These are phyloP conservation scores for Botrytis pseudocinerea DNA, from an alignment of 2,329 filamentous ascomycete species.

Conservation along the genomic window DNA sequence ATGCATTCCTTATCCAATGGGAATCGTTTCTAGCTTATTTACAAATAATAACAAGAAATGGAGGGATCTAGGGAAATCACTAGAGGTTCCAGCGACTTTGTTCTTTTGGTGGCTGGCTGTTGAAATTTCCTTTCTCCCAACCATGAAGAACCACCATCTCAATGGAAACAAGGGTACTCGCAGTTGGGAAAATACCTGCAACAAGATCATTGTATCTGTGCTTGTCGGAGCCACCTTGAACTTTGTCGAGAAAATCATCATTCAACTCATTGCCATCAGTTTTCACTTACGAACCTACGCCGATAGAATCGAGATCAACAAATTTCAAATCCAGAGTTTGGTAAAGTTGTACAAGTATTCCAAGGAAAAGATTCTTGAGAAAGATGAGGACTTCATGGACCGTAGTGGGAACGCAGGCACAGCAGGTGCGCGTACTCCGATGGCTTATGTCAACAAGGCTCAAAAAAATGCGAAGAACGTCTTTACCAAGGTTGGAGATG, in stretches of 20 bases:
- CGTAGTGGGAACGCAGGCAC: conserved; percentile 35
- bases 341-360: conserved; percentile 65
- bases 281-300: conserved; percentile 92
- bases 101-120: conserved; percentile 93
- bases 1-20: conserved; percentile 61
- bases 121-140: conserved; percentile 81
- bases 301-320: conserved; percentile 88
- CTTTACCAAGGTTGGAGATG: conserved; percentile 77
- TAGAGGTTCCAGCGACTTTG: conserved; percentile 81
- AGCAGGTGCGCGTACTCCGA: conserved; percentile 64
- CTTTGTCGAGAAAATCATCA: conserved; percentile 87
- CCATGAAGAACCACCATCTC: conserved; percentile 62
- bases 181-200: conserved; percentile 73
- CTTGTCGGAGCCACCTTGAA: conserved; percentile 81
- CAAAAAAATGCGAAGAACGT: conserved; percentile 74
- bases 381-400: conserved; percentile 75
- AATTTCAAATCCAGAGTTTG: conserved; percentile 75
- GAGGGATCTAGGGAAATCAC: conserved; percentile 80
- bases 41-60: conserved; percentile 90
- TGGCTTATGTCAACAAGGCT: conserved; percentile 66
- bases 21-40: conserved; percentile 68
- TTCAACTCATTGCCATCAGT: conserved; percentile 90
- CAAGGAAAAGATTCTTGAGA: conserved; percentile 63
- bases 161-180: conserved; percentile 53
- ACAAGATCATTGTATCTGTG: conserved; percentile 84